Evolutionary conservation across 106 monocot genomes (phyloP).

Genomic region (Posidonia australis): DNA sequence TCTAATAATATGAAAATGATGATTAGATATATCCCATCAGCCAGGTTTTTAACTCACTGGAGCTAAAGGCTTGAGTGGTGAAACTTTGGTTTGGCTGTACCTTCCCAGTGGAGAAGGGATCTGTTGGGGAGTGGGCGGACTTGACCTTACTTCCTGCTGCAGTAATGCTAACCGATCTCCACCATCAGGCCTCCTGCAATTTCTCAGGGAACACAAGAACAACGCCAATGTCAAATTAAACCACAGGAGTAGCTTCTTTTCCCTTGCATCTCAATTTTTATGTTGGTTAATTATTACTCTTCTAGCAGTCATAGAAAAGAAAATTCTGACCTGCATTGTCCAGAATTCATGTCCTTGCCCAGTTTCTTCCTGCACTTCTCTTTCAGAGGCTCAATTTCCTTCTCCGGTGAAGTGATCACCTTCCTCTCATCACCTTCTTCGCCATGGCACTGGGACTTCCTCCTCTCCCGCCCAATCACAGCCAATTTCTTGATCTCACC

Average conservation of each 20-base stretch:
- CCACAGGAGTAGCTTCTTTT: too few relatives aligned
- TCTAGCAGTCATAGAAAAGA: neutral
- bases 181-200: constrained; percentile 11
- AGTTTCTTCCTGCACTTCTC: constrained; percentile 8
- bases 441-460: neutral
- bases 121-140: constrained; percentile 78
- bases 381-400: neutral
- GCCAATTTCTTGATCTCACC: constrained; percentile 65
- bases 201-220: neutral
- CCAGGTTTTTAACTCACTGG: constrained; percentile 9
- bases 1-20: too few relatives aligned
- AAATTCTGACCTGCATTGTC: neutral
- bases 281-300: too few relatives aligned
- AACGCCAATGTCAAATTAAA: too few relatives aligned
- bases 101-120: constrained; percentile 43
- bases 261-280: too few relatives aligned
- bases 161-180: constrained; percentile 7
- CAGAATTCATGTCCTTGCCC: neutral
- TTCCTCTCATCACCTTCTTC: neutral
- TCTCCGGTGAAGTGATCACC: neutral
- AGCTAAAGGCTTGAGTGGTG: constrained; percentile 38
- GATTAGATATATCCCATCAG: neutral
- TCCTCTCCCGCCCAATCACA: constrained; percentile 15
- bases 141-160: constrained; percentile 58
- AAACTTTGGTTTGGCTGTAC: constrained; percentile 2